Evolutionary conservation across 768 basidiomycete genomes (phyloP), one percentile per base, ranked within the genome.

Genomic region (Dentipellis sp.): DNA sequence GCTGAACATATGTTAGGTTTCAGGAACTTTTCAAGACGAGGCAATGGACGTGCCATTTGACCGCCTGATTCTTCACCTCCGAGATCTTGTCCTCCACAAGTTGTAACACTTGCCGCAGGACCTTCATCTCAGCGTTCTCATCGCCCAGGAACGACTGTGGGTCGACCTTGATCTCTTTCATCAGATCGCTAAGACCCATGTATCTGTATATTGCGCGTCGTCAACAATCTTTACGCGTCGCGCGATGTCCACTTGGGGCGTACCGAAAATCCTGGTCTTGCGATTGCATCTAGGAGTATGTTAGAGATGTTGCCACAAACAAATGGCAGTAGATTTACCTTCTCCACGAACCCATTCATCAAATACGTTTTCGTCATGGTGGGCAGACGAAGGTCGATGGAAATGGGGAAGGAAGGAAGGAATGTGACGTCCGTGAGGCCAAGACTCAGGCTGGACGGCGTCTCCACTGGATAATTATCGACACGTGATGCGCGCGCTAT

Each of bases 21-120:
- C 10, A 22, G 10, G 17, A 11, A 17, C 47, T 35, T 36, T 29
- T 2, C 21, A 22, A 38, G 48, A 17, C 16, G 12, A 16, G 16
- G 21, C 35, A 19, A 38, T n/a, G 50, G 36, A 67, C 79, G 53
- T 63, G 90, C 95, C 93, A 94, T 74, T 94, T 93, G 10, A 97
- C 95, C 2, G 93, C 92, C 68, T 91, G 88, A 66, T 97, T 97
- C 77, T 98, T 98, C 61, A 98, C 97, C 75, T 99, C 97, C 8
- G 93, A 93, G 62, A 94, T 97, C 71, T 86, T 88, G 73, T 99
- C 97, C 66, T 91, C 88, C 4, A 97, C 86, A 17, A 97, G 79
- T 36, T 82, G 75, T 45, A 97, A 76, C 1, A 98, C 93, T 68
- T 88, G 84, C 42, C 81, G 82, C 49, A 95, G 77, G 52, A 95